These are phyloP conservation scores for Globisporangium uncinulatum DNA, from an alignment of 352 stramenopile genomes.

Conservation along the genomic window DNA sequence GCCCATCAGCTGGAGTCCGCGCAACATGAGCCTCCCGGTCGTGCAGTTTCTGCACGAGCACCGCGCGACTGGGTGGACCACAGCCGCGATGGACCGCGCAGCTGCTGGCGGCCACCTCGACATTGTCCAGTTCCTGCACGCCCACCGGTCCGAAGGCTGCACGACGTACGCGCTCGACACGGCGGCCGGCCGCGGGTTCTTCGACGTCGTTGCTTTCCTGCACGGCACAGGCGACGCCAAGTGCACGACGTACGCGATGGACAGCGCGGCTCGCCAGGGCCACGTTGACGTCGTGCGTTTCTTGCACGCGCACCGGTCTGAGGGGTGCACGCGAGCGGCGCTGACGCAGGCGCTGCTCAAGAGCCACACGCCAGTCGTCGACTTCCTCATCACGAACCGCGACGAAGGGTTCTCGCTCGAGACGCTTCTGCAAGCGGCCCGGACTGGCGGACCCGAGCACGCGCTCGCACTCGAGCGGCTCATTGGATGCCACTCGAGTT, in stretches of 20 bases:
- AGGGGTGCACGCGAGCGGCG: conserved; percentile 10
- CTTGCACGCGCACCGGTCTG: conserved; percentile 7
- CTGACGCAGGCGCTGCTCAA: conserved; percentile 7
- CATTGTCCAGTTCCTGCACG: conserved; percentile 12
- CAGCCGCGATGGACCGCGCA: conserved; percentile 14
- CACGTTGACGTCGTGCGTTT: conserved; percentile 11
- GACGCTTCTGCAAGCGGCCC: conserved; percentile 5
- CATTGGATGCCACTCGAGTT: neutral
- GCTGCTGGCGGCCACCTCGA: conserved; percentile 7
- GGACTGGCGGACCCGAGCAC: neutral
- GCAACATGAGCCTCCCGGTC: conserved; percentile 6
- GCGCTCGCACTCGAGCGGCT: neutral
- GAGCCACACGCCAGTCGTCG: conserved; percentile 2
- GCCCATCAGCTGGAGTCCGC: conserved; percentile 10
- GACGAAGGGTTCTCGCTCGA: conserved; percentile 4
- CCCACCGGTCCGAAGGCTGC: conserved; percentile 8
- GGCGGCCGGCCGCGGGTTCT: neutral
- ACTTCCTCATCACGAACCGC: conserved; percentile 10
- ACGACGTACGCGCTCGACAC: conserved; percentile 11
- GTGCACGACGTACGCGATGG: conserved; percentile 11
- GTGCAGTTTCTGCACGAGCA: conserved; percentile 8
- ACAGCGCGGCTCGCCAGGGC: conserved; percentile 4
- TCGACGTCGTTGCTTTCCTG: conserved; percentile 9
- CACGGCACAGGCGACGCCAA: neutral
- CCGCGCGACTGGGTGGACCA: conserved; percentile 9